Conservation (phyloP, 2,329 filamentous ascomycete genomes). For the Thielaviopsis cerberus region DNA sequence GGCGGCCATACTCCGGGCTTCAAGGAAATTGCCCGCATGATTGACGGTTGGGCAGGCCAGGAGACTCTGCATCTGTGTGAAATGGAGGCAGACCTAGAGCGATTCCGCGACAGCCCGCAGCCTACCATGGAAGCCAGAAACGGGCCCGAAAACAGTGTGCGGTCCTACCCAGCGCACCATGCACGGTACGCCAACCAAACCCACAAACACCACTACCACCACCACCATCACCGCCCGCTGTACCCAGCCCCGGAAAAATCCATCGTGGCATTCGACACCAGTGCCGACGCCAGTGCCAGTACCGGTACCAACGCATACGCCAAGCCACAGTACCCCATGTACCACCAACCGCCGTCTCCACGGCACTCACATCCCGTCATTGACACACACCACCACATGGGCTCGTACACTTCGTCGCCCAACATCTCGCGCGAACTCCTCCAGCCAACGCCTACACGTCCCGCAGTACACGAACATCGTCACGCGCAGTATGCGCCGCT, state of each 20-base stretch:
- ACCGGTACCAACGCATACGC: too few relatives aligned
- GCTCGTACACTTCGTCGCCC: not conserved
- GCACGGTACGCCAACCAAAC: slow-evolving; percentile 8
- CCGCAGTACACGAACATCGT: not conserved
- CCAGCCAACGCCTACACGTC: not conserved
- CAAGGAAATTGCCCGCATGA: slow-evolving; percentile 36
- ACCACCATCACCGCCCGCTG: not conserved
- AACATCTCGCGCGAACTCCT: not conserved
- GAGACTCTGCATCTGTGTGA: slow-evolving; percentile 36
- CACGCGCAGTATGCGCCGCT: slow-evolving; percentile 6
- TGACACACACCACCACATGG: not conserved
- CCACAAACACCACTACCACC: slow-evolving; percentile 4
- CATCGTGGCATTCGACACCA: not conserved
- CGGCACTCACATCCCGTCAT: not conserved
- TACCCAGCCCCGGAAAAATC: not conserved
- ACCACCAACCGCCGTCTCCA: not conserved
- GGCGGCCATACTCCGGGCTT: slow-evolving; percentile 46
- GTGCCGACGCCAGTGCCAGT: not conserved
- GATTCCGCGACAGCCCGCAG: slow-evolving; percentile 23
- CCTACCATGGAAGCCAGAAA: not conserved
- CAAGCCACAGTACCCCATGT: not conserved
- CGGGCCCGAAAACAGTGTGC: not conserved
- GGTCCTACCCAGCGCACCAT: not conserved
- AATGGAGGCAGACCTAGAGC: slow-evolving; percentile 42
- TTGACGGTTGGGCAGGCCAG: slow-evolving; percentile 41